Conservation (phyloP, 1,284 basidiomycete species). For the Tilletia indica region DNA sequence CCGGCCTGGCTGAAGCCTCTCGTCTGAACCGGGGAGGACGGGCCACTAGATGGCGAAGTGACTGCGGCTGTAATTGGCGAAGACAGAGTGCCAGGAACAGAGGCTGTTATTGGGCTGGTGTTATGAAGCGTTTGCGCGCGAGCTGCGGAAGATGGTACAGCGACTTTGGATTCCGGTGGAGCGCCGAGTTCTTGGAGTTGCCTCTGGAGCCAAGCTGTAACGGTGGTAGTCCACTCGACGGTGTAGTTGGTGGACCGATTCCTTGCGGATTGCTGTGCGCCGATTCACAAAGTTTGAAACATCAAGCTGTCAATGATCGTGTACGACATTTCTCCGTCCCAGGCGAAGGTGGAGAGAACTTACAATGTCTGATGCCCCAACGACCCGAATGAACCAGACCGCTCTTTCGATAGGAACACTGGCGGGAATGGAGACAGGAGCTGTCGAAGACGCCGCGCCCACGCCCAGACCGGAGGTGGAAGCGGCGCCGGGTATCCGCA, state of each 20-base stretch:
- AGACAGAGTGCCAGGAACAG: constrained; percentile 27
- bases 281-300: not conserved
- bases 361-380: constrained; percentile 92
- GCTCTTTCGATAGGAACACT: constrained; percentile 68
- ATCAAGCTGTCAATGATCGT: not conserved
- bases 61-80: constrained; percentile 26
- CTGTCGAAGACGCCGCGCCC: not conserved
- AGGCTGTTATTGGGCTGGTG: not conserved
- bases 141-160: not conserved
- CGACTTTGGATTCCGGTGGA: constrained; percentile 57
- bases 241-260: constrained; percentile 66
- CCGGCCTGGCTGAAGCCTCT: not conserved
- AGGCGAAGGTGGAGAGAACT: constrained; percentile 31
- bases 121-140: not conserved
- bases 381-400: constrained; percentile 89
- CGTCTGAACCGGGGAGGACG: constrained; percentile 22
- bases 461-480: not conserved
- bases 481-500: not conserved
- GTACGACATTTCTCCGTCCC: not conserved
- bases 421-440: not conserved
- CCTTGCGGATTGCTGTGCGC: constrained; percentile 24
- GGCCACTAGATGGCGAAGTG: constrained; percentile 30
- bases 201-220: constrained; percentile 84
- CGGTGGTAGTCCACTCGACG: constrained; percentile 80
- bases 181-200: constrained; percentile 80